Evolutionary conservation across 148 eudicot species (phyloP).

Genomic region (Cornus florida): DNA sequence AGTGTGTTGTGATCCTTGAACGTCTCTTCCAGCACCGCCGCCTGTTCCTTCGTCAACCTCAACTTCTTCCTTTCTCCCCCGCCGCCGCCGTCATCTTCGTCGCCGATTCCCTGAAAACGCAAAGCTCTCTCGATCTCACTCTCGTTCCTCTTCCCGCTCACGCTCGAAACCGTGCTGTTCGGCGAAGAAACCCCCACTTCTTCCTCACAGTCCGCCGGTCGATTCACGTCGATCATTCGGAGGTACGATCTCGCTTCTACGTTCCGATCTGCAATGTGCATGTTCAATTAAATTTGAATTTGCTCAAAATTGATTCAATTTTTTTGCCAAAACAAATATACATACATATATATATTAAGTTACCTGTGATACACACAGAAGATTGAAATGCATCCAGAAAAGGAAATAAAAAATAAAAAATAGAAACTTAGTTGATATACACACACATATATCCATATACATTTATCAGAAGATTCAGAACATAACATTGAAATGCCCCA

Average conservation of each 20-base stretch:
- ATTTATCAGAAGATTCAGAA: too few species aligned
- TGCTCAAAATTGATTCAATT: too few species aligned
- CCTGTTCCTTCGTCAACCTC: constrained; percentile 61
- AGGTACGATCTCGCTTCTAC: constrained; percentile 18
- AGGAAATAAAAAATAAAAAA: too few species aligned
- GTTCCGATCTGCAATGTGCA: background rate
- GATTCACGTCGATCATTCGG: constrained; percentile 39
- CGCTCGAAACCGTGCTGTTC: constrained; percentile 69
- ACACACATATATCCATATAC: too few species aligned
- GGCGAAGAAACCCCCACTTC: constrained; percentile 54
- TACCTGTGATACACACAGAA: too few species aligned
- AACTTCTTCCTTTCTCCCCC: constrained; percentile 58
- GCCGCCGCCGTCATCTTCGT: constrained; percentile 42
- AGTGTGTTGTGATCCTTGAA: constrained; percentile 65
- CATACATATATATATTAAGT: too few species aligned
- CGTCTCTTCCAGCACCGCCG: constrained; percentile 62
- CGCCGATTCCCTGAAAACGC: constrained; percentile 18
- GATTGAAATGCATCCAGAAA: too few species aligned
- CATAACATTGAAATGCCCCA: too few species aligned
- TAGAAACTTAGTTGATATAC: too few species aligned
- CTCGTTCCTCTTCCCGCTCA: constrained; percentile 39
- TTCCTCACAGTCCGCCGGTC: constrained; percentile 38
- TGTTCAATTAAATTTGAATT: too few species aligned
- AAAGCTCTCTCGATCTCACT: constrained; percentile 26
- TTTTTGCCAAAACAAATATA: too few species aligned